phyloP scores from a whole-genome alignment of 2,329 filamentous ascomycete genomes.

The Alternaria rosae region DNA sequence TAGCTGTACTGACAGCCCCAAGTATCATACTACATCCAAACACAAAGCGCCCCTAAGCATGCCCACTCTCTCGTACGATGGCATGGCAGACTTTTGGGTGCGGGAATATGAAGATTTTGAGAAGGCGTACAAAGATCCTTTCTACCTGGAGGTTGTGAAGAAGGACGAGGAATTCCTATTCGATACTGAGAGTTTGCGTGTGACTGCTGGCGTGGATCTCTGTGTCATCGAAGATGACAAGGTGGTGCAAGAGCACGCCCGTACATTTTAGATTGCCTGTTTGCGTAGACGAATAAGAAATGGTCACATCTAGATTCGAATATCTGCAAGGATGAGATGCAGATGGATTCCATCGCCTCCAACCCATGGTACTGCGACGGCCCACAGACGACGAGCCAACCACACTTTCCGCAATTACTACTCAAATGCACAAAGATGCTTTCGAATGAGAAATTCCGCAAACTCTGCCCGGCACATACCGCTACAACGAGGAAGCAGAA shows the following conservation, averaged over 20 bases:
- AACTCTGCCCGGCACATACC: not conserved
- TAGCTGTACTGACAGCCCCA: not conserved
- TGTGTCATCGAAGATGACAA: not conserved
- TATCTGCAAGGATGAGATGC: not conserved
- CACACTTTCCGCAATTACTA: not conserved
- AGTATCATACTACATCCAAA: slow-evolving; percentile 33
- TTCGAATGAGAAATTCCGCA: not conserved
- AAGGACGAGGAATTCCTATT: slow-evolving; percentile 34
- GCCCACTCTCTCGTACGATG: slow-evolving; percentile 27
- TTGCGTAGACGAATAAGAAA: too few relatives aligned
- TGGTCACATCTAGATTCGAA: not conserved
- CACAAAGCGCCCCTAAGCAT: slow-evolving; percentile 24
- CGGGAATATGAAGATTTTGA: slow-evolving; percentile 34
- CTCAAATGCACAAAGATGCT: not conserved
- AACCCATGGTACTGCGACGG: not conserved
- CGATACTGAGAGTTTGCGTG: slow-evolving; percentile 12
- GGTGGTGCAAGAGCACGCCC: not conserved
- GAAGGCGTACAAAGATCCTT: slow-evolving; percentile 30
- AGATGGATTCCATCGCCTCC: not conserved
- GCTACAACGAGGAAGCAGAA: not conserved
- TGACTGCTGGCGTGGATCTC: not conserved
- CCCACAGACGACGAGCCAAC: not conserved
- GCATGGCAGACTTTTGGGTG: slow-evolving; percentile 37
- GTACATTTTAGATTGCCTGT: not conserved
- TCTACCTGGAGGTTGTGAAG: slow-evolving; percentile 28